These are phyloP conservation scores for Ophiobolus disseminans DNA, from an alignment of 2,329 filamentous ascomycete species.

Conservation along the genomic window DNA sequence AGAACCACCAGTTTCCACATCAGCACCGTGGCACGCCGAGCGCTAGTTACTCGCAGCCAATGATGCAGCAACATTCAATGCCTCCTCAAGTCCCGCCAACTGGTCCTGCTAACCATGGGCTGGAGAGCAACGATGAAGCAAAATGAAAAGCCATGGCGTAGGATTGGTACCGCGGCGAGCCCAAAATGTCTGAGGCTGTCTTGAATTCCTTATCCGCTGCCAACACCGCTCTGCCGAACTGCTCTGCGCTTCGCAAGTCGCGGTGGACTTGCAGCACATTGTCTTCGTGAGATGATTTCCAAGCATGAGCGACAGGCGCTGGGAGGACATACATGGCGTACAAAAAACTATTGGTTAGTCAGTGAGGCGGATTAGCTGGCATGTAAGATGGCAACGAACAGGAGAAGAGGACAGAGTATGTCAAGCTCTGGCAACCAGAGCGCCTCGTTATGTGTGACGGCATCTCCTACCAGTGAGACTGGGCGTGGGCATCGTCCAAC, in stretches of 20 bases:
- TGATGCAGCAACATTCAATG: conserved; percentile 51
- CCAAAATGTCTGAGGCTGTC: too few relatives aligned
- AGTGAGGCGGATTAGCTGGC: not conserved
- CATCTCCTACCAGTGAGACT: not conserved
- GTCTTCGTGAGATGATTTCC: conserved; percentile 24
- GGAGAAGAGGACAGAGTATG: not conserved
- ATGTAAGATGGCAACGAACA: not conserved
- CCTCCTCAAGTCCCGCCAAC: conserved; percentile 45
- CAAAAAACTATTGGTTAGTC: conserved; percentile 6
- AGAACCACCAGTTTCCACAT: conserved; percentile 50
- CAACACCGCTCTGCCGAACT: conserved; percentile 24
- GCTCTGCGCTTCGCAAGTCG: conserved; percentile 45
- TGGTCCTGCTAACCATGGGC: conserved; percentile 43
- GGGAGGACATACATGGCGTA: conserved; percentile 30
- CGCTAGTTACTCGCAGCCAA: conserved; percentile 50
- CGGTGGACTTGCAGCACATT: conserved; percentile 29
- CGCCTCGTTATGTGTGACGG: not conserved
- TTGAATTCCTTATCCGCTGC: conserved; percentile 9
- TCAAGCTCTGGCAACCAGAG: not conserved
- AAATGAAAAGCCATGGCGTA: conserved; percentile 45
- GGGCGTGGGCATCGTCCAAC: too few relatives aligned
- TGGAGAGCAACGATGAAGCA: conserved; percentile 44
- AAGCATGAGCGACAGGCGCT: conserved; percentile 51
- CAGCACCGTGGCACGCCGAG: conserved; percentile 51
- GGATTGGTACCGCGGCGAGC: too few relatives aligned